Base-by-base conservation (phyloP, 352 stramenopile genomes). In the Discostella stelligera region DNA sequence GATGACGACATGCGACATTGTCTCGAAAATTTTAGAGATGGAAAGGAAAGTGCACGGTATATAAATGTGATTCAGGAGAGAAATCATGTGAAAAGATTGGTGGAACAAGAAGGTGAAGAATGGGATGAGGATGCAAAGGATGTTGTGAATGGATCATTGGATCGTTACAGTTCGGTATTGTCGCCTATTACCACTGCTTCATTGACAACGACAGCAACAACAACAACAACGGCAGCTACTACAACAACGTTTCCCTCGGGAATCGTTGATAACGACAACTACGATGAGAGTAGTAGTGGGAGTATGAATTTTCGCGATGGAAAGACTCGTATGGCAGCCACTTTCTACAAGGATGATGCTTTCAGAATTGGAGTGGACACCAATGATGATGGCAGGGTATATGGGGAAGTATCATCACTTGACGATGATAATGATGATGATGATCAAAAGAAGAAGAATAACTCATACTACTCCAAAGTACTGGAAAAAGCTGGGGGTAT, bases 301-400 rank as follows among this genome's bases (percentile, higher is more conserved):
- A 68, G 55, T 41, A 76, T 76, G 67, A 68, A 60, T 23, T 83
- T 83, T 71, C 44, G 75, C 20, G 71, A 83, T 74, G 75, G 75
- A 18, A 60, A 39, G 52, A 59, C 52, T 25, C 32, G 68, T 44
- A 83, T 83, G 75, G 21, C 48, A n/a, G 59, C 37, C 0, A 2
- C 37, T 44, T 44, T 56, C 7, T 83, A 54, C 46, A 76, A 78
- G 20, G 67, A 83, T n/a, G 58, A 63, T 21, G 64, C 71, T 4
- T 71, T 63, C 30, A 41, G 18, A 32, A 20, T 61, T 56, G 10
- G 52, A 25, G 11, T 21, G 18, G 44, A 27, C 39, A 1, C 16
- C 27, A 18, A 46, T 23, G 5, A 49, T 21, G 66, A 66, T 52
- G 49, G 59, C 30, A 8, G 6, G n/a, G n/a, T 2, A 32, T 32